These are phyloP conservation scores for Rhododendron henanense DNA, from an alignment of 148 eudicot genomes.

Conservation along the genomic window DNA sequence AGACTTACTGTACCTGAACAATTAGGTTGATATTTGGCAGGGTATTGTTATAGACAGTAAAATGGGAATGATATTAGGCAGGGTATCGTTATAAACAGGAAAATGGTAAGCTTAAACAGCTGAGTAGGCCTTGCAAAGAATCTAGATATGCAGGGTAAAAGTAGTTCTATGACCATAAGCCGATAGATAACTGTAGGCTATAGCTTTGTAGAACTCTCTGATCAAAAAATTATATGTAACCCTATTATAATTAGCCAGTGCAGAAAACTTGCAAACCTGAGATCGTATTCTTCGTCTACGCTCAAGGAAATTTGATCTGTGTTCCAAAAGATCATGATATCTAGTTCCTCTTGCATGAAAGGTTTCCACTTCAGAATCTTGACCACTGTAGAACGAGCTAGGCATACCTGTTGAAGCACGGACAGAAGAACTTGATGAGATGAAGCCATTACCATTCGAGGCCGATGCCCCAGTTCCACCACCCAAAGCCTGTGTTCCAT, in stretches of 20 bases:
- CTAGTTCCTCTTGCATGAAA: conserved; percentile 54
- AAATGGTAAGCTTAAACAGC: neutral
- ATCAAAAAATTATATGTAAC: neutral
- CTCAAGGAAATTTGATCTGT: conserved; percentile 86
- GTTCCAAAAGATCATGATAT: conserved; percentile 63
- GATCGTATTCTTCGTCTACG: conserved; percentile 95
- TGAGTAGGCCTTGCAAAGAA: neutral
- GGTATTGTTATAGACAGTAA: neutral
- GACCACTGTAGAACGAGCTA: conserved; percentile 34
- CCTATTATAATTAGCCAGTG: neutral
- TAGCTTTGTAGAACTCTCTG: neutral
- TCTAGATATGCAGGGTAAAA: neutral
- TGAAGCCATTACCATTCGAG: conserved; percentile 38
- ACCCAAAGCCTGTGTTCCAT: conserved; percentile 16
- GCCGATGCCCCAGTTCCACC: conserved; percentile 24
- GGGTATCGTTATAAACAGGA: neutral
- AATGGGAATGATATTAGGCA: neutral
- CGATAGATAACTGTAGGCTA: neutral
- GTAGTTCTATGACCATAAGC: neutral
- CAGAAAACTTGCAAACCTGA: conserved; percentile 54
- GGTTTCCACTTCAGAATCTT: conserved; percentile 41
- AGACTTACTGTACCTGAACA: neutral
- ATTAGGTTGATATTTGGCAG: neutral
- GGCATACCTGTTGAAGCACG: conserved; percentile 34
- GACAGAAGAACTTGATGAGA: conserved; percentile 35